These are phyloP conservation scores for Monilinia fructigena DNA, from an alignment of 2,329 filamentous ascomycete genomes.

Conservation along the genomic window DNA sequence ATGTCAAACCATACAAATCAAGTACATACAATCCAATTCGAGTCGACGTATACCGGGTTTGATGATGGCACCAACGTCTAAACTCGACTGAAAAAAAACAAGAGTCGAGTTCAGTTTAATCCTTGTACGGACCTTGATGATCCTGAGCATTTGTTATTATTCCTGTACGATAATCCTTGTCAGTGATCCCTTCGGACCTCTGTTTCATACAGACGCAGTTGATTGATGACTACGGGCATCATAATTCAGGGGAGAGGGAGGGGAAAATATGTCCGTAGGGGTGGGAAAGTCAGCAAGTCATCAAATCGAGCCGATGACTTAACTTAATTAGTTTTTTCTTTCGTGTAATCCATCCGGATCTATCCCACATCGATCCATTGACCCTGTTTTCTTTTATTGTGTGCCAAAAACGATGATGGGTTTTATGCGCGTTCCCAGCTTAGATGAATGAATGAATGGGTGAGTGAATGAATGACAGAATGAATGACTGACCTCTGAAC, in stretches of 20 bases:
- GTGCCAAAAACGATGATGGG: conserved; percentile 3
- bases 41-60: background rate
- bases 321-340: conserved; percentile 18
- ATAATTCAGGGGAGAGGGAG: conserved; percentile 10
- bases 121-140: conserved; percentile 15
- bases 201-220: conserved; percentile 38
- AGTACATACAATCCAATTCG: background rate
- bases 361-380: conserved; percentile 18
- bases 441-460: background rate
- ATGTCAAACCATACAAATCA: background rate
- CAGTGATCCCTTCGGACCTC: conserved; percentile 33
- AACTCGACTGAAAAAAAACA: background rate
- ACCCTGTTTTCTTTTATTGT: conserved; percentile 5
- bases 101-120: conserved; percentile 15
- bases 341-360: conserved; percentile 29
- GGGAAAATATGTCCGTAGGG: conserved; percentile 25
- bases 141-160: conserved; percentile 24
- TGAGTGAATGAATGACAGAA: background rate
- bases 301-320: conserved; percentile 14
- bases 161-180: conserved; percentile 31
- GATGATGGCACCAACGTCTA: background rate
- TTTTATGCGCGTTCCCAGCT: conserved; percentile 16
- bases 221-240: conserved; percentile 7
- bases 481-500: conserved; percentile 1
- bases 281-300: conserved; percentile 27